Conservation (phyloP, 805 yeast species). For the Myxozyma mucilagina region DNA sequence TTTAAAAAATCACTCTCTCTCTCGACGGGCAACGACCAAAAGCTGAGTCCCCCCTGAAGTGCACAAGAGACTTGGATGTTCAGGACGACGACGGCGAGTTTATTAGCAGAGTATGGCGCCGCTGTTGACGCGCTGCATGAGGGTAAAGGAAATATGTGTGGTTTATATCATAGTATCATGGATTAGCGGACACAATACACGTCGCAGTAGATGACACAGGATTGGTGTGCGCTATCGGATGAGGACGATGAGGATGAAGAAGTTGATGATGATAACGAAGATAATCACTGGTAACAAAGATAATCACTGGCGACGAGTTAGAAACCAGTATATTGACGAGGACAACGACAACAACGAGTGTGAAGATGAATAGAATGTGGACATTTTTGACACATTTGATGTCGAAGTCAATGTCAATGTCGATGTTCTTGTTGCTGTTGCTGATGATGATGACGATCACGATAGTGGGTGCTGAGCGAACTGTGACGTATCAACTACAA, state of each 20-base stretch:
- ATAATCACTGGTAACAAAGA: too few relatives aligned
- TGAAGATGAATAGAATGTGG: background rate
- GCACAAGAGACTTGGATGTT: slow-evolving; percentile 29
- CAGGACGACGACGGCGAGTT: slow-evolving; percentile 35
- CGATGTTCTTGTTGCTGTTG: background rate
- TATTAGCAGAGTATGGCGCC: slow-evolving; percentile 21
- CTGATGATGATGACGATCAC: background rate
- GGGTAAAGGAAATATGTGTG: too few relatives aligned
- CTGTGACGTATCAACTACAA: too few relatives aligned
- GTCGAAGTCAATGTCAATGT: background rate
- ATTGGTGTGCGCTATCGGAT: slow-evolving; percentile 53
- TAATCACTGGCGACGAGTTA: too few relatives aligned
- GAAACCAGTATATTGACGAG: too few relatives aligned
- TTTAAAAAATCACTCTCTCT: slow-evolving; percentile 88
- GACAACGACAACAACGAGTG: background rate
- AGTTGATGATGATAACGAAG: slow-evolving; percentile 18
- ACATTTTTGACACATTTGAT: background rate
- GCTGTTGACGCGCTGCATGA: slow-evolving; percentile 36
- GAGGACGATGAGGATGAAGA: slow-evolving; percentile 61
- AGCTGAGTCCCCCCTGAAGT: slow-evolving; percentile 25
- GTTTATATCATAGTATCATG: background rate
- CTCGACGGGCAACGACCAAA: slow-evolving; percentile 72
- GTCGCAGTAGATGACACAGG: slow-evolving; percentile 70
- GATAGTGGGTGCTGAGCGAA: slow-evolving; percentile 6
- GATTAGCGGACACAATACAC: slow-evolving; percentile 52